Evolutionary conservation across 176 grass and related monocot genomes (phyloP), one percentile per base, ranked within the genome.

Genomic region (Hsuehochloa calcarea): DNA sequence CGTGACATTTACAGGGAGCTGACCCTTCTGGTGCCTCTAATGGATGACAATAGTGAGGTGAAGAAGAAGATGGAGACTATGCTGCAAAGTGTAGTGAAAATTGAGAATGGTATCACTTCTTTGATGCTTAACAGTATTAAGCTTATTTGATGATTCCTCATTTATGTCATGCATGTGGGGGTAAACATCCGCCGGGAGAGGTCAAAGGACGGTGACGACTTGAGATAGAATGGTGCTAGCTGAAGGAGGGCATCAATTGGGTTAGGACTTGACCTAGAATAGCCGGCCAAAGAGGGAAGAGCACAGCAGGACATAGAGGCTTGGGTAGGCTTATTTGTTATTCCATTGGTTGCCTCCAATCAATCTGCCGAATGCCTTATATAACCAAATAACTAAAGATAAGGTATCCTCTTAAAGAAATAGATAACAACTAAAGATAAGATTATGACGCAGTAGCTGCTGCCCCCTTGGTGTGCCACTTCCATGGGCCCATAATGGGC

Each of bases 21-120:
- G 84, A 95, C 77, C 62, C 77, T 93, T 88, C 73, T 98, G 71
- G 96, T 90, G n/a, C 93, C 93, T 87, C 76, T 92, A 75, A 98
- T 98, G 96, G 96, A 98, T 89, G 93, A 98, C 44, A 93, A 90
- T 79, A 82, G 4, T 56, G 96, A 98, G 83, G 95, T 98, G 96
- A 98, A 98, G 91, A 98, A 98, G 89, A 98, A 98, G 88, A 98
- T 95, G 96, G 96, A 98, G 87, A 83, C 84, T 59, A 95, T 98
- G 96, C 91, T 92, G 66, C 96, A 98, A 85, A 98, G 96, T 45
- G 85, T 90, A 34, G 91, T 95, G 52, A 98, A 98, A 91, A 98
- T 98, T 87, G 96, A 98, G 88, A 98, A 98, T 86, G 96, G 96
- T 98, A 98, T 38, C 47, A 77, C 31, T 83, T 89, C n/a, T 77